phyloP scores from a whole-genome alignment of 352 stramenopile species.

The Globisporangium echinulatum region DNA sequence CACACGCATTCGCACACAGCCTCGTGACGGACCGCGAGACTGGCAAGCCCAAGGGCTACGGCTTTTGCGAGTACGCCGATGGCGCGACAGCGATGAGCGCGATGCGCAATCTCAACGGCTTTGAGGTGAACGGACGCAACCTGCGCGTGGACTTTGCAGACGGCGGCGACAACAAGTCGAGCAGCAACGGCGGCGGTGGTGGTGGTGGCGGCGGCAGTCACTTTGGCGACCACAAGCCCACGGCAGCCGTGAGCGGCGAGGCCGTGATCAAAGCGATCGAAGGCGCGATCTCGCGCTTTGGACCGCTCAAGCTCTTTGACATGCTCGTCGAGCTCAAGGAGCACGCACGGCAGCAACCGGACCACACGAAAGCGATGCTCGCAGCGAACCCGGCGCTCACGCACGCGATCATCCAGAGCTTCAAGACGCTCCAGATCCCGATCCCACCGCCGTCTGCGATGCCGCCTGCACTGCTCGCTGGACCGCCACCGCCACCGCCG shows the following conservation, averaged over 20 bases:
- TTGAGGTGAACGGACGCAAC: conserved; percentile 79
- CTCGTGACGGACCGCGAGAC: conserved; percentile 80
- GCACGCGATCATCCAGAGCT: conserved; percentile 79
- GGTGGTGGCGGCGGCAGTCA: conserved; percentile 25
- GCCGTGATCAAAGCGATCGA: conserved; percentile 79
- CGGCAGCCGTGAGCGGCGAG: conserved; percentile 54
- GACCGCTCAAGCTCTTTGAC: conserved; percentile 77
- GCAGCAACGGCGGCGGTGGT: conserved; percentile 21
- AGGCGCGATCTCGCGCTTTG: conserved; percentile 53
- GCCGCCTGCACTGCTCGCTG: conserved; percentile 39
- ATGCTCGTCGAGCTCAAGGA: conserved; percentile 79
- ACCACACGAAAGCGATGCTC: conserved; percentile 73
- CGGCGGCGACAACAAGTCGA: conserved; percentile 10
- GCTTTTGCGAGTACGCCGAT: conserved; percentile 83
- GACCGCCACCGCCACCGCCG: background rate
- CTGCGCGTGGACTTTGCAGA: conserved; percentile 60
- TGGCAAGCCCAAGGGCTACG: conserved; percentile 81
- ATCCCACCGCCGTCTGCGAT: conserved; percentile 53
- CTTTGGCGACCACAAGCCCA: conserved; percentile 54
- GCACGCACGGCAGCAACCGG: conserved; percentile 64
- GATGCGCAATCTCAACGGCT: conserved; percentile 84
- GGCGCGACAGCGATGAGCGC: conserved; percentile 63
- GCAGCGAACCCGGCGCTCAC: conserved; percentile 73
- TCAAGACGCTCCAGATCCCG: conserved; percentile 80
- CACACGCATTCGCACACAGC: conserved; percentile 16